Percentiles rank a stretch among this genome's conserved stretches.
Conservation (phyloP, 192 early-diverging fungal species). For the Spinellus fusiger region DNA sequence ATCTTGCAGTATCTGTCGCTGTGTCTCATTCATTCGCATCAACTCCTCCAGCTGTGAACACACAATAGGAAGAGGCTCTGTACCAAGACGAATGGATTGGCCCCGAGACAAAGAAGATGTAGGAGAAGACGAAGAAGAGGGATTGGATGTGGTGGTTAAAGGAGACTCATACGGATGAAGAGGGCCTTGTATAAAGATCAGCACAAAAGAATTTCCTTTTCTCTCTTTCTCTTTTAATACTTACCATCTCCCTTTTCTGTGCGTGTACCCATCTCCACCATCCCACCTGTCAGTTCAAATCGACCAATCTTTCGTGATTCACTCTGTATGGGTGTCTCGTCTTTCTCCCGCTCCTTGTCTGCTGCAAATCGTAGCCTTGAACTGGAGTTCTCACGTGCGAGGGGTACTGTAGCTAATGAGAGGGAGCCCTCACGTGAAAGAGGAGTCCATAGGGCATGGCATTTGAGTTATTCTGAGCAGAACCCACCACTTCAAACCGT, state of each 20-base stretch:
- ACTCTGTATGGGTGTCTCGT: neutral
- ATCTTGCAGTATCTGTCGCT: slow-evolving; percentile 16
- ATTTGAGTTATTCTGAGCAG: slow-evolving; percentile 1
- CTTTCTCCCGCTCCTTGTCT: slow-evolving; percentile 3
- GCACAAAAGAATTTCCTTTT: neutral
- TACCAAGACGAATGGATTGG: slow-evolving; percentile 1
- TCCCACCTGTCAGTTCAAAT: slow-evolving; percentile 28
- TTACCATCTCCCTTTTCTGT: slow-evolving; percentile 2
- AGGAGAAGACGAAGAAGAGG: neutral
- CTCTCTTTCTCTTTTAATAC: neutral
- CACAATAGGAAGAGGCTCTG: neutral
- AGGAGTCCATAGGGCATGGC: neutral
- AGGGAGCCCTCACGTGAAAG: slow-evolving; percentile 19
- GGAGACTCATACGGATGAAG: slow-evolving; percentile 6
- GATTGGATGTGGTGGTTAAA: neutral
- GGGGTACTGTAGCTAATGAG: slow-evolving; percentile 13
- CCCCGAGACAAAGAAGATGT: slow-evolving; percentile 1
- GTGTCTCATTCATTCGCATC: slow-evolving; percentile 14
- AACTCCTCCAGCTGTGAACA: slow-evolving; percentile 17
- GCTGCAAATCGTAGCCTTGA: slow-evolving; percentile 2
- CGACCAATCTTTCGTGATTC: slow-evolving; percentile 25
- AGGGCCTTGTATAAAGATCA: neutral
- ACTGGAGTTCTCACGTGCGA: slow-evolving; percentile 21
- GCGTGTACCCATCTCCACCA: neutral
- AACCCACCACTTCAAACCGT: slow-evolving; percentile 29